Base-by-base conservation (phyloP, 805 yeast species). In the Myxozyma lipomycoides region DNA sequence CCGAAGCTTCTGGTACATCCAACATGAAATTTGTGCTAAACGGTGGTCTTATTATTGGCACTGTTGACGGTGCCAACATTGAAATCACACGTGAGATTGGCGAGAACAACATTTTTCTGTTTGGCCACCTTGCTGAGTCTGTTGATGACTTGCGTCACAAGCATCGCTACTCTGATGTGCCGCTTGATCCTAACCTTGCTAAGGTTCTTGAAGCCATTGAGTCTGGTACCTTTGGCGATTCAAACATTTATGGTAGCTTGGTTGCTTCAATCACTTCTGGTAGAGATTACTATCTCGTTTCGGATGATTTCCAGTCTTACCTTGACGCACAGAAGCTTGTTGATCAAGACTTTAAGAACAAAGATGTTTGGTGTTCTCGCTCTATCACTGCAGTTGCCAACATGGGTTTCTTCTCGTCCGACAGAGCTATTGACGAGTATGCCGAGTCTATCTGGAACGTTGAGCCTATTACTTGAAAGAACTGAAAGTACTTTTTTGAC, bases 61-160 rank as follows among this genome's bases (percentile, higher is more conserved):
- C 97, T 10, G 96, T 89, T 59, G 97, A 89, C 66, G 97, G 97
- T 65, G 97, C 97, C 57, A 89, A 90, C 65, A 95, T 90, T 43
- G 97, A 89, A 71, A 86, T 89, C 67, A 86, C 95, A 19, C 79
- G 96, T 61, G 96, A 90, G 71, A 79, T 90, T 61, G 96, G 96
- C 45, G 95, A 89, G 64, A 95, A 89, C 45, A 87, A 89, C 67
- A 87, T 90, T 67, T 89, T 89, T 73, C 74, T 89, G 66, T 89
- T 89, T 67, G 97, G 97, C 65, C 86, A 86, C 64, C 77, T 90
- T 64, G 81, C 95, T 32, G 96, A 90, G 71, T 82, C 85, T 43
- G 96, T 89, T 40, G 96, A 89, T 49, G 90, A 82, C 46, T 73
- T 89, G 43, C 80, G 96, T 70, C 84, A 82, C 63, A 75, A 78